Evolutionary conservation across 768 basidiomycete species (phyloP).

Genomic region (Boletellus emodensis): DNA sequence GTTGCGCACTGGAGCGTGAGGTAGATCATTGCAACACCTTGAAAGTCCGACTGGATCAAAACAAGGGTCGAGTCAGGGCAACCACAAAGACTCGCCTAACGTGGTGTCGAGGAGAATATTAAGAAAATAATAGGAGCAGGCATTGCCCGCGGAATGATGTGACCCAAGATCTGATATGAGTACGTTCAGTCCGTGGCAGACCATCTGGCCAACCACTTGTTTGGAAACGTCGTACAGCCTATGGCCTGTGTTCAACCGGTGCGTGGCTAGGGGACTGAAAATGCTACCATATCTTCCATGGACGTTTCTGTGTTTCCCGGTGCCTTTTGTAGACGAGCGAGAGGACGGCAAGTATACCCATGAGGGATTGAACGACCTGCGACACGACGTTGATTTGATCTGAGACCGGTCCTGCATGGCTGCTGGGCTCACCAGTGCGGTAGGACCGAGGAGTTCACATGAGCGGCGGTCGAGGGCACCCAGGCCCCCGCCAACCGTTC

Average conservation of each 20-base stretch:
- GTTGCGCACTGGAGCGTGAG: constrained; percentile 62
- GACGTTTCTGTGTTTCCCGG: constrained; percentile 77
- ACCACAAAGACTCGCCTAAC: constrained; percentile 53
- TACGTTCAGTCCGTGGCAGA: constrained; percentile 76
- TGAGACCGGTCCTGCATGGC: neutral
- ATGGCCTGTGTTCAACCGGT: constrained; percentile 6
- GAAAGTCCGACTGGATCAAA: constrained; percentile 6
- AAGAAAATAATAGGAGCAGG: constrained; percentile 89
- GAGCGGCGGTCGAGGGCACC: constrained; percentile 38
- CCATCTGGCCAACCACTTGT: constrained; percentile 82
- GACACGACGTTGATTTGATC: neutral
- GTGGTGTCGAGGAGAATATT: constrained; percentile 79
- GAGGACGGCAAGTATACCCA: constrained; percentile 88
- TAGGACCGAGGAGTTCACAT: constrained; percentile 46
- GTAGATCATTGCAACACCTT: constrained; percentile 80
- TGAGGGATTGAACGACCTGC: constrained; percentile 76
- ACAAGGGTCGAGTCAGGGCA: neutral
- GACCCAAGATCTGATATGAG: constrained; percentile 77
- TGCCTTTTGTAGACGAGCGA: constrained; percentile 88
- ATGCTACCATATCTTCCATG: constrained; percentile 88
- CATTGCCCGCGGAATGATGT: constrained; percentile 65
- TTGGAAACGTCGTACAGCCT: constrained; percentile 94
- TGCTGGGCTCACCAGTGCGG: constrained; percentile 37
- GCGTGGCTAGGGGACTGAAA: neutral
- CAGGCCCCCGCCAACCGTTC: constrained; percentile 7